Conservation (phyloP, 495 filamentous ascomycete genomes). For the Penicillium waksmanii region DNA sequence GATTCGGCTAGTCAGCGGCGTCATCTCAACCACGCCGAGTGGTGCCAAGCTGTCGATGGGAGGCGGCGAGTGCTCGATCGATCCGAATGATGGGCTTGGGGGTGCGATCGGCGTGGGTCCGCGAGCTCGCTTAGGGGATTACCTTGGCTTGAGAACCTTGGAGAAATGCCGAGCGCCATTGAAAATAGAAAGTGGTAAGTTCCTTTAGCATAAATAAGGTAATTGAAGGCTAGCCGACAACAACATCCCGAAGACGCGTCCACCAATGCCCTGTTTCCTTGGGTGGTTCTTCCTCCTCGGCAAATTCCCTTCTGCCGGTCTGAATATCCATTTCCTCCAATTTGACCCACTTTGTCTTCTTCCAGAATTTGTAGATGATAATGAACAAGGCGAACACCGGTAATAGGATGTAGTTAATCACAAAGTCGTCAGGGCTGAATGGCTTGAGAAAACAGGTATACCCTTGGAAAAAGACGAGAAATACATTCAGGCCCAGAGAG, state of each 20-base stretch:
- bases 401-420: constrained; percentile 69
- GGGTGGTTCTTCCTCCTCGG: constrained; percentile 17
- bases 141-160: background rate
- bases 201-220: background rate
- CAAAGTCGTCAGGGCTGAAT: constrained; percentile 61
- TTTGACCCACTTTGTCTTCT: constrained; percentile 57
- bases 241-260: constrained; percentile 22
- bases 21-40: background rate
- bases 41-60: constrained; percentile 3
- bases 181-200: background rate
- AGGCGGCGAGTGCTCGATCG: background rate
- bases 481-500: constrained; percentile 60
- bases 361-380: constrained; percentile 59
- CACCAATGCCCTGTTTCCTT: constrained; percentile 18
- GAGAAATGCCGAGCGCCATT: background rate
- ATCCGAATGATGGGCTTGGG: background rate
- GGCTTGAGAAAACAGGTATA: constrained; percentile 57
- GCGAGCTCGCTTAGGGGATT: background rate
- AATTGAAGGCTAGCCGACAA: constrained; percentile 28
- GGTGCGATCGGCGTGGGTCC: constrained; percentile 4
- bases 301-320: constrained; percentile 54
- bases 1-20: background rate
- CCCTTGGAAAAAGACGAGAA: constrained; percentile 69
- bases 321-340: constrained; percentile 63
- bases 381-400: constrained; percentile 66